Evolutionary conservation across 768 basidiomycete genomes (phyloP).

Genomic region (Gloeostereum incarnatum): DNA sequence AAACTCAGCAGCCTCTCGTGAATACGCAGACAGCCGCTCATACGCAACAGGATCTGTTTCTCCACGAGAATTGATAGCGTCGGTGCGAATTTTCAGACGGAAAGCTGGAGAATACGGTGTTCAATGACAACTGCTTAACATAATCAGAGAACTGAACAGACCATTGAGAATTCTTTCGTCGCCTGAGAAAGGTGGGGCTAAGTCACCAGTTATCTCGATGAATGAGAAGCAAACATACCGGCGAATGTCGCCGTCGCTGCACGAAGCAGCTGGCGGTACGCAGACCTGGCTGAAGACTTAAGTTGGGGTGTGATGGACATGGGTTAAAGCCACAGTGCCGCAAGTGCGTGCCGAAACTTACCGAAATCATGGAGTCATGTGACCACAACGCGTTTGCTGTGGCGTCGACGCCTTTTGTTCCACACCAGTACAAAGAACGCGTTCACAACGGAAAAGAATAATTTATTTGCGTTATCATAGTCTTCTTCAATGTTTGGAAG

Average conservation of each 20-base stretch:
- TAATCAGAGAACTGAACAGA: constrained; percentile 12
- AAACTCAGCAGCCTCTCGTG: constrained; percentile 64
- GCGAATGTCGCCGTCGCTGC: constrained; percentile 59
- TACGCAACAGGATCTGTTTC: constrained; percentile 38
- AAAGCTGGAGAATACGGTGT: constrained; percentile 43
- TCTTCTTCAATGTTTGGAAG: no score
- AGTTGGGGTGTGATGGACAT: constrained; percentile 53
- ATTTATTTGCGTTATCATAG: no score
- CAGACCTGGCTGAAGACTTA: constrained; percentile 58
- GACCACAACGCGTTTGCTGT: not conserved
- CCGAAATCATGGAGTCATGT: not conserved
- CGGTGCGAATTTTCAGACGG: constrained; percentile 53
- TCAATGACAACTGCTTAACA: constrained; percentile 2
- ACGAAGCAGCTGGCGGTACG: constrained; percentile 64
- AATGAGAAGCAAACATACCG: constrained; percentile 26
- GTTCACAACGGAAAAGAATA: no score
- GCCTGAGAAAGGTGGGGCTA: constrained; percentile 23
- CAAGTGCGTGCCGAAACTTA: not conserved
- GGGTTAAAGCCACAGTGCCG: constrained; percentile 2
- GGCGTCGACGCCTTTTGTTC: no score
- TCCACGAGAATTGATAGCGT: constrained; percentile 33
- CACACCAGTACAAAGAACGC: no score
- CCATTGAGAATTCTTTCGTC: constrained; percentile 51
- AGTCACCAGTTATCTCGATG: constrained; percentile 8
- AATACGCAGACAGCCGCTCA: constrained; percentile 45